phyloP scores from a whole-genome alignment of 495 filamentous ascomycete species.

The Filosporella fistucella region DNA sequence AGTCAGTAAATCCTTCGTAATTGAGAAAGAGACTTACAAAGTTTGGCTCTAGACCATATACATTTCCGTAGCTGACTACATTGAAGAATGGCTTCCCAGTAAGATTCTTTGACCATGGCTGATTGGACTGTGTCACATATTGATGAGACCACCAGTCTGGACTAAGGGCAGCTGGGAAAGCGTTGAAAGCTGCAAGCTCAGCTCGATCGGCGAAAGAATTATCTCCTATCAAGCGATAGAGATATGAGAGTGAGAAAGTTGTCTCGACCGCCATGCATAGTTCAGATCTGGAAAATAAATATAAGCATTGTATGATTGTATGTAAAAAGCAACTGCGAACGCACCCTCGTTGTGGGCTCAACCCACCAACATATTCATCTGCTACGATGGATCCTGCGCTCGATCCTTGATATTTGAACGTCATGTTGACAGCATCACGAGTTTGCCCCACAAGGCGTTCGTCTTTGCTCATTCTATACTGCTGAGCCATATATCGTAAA shows the following conservation, averaged over 20 bases:
- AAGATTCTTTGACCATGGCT: conserved; percentile 27
- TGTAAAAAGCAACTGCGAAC: too few species aligned
- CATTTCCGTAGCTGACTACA: conserved; percentile 1
- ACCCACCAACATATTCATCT: too few species aligned
- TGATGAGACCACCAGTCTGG: conserved; percentile 58
- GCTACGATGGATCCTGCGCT: too few species aligned
- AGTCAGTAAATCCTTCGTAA: too few species aligned
- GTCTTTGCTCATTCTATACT: too few species aligned
- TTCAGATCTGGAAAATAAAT: conserved; percentile 26
- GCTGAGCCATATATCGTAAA: too few species aligned
- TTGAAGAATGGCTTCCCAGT: conserved; percentile 7
- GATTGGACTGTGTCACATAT: conserved; percentile 55
- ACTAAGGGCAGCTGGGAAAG: conserved; percentile 49
- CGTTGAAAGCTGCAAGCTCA: conserved; percentile 57
- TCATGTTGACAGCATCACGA: too few species aligned
- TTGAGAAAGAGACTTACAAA: too few species aligned
- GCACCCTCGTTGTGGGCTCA: too few species aligned
- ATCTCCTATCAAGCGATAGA: conserved; percentile 37
- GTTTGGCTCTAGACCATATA: conserved; percentile 18
- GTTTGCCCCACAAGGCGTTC: too few species aligned
- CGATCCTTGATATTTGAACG: too few species aligned
- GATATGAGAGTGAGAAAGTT: conserved; percentile 28
- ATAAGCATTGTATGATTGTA: conserved; percentile 31
- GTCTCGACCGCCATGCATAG: conserved; percentile 29
- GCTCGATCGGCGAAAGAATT: conserved; percentile 50